Evolutionary conservation across 1,284 basidiomycete species (phyloP).

Genomic region (Rhodotorula sp.): DNA sequence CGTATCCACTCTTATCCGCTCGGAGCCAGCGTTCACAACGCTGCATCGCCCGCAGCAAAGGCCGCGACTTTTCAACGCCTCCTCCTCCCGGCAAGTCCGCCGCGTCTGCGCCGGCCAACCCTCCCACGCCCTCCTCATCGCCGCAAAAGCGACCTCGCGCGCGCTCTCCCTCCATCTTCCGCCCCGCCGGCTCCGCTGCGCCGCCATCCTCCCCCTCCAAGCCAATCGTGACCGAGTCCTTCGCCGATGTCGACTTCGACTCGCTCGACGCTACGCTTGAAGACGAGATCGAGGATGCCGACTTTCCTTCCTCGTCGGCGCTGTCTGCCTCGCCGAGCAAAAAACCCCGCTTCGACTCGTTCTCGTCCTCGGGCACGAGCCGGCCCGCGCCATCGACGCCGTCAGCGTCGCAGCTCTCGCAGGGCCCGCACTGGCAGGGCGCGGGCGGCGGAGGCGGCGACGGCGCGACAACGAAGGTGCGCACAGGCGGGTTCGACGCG

Average conservation of each 20-base stretch:
- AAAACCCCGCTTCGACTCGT: slow-evolving; percentile 22
- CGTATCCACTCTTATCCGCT: background rate
- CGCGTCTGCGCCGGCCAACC: background rate
- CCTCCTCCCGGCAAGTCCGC: slow-evolving; percentile 2
- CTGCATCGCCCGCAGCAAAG: background rate
- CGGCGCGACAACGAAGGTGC: background rate
- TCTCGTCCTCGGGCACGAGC: background rate
- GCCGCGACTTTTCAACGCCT: slow-evolving; percentile 15
- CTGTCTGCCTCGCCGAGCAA: slow-evolving; percentile 3
- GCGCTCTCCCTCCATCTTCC: background rate
- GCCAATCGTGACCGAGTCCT: background rate
- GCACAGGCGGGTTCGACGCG: background rate
- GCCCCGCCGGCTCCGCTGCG: background rate
- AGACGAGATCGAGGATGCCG: slow-evolving; percentile 21
- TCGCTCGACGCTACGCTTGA: background rate
- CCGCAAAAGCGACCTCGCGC: slow-evolving; percentile 18
- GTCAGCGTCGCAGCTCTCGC: background rate
- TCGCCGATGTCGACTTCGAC: slow-evolving; percentile 27
- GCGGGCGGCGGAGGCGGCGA: background rate
- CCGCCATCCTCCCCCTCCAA: background rate
- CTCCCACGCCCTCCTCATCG: background rate
- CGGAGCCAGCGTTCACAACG: too few relatives aligned
- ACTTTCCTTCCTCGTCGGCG: background rate
- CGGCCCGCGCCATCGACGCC: background rate
- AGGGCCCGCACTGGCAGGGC: background rate